Conservation (phyloP, 1,284 basidiomycete genomes). For the Austroboletus novae-zelandiae region DNA sequence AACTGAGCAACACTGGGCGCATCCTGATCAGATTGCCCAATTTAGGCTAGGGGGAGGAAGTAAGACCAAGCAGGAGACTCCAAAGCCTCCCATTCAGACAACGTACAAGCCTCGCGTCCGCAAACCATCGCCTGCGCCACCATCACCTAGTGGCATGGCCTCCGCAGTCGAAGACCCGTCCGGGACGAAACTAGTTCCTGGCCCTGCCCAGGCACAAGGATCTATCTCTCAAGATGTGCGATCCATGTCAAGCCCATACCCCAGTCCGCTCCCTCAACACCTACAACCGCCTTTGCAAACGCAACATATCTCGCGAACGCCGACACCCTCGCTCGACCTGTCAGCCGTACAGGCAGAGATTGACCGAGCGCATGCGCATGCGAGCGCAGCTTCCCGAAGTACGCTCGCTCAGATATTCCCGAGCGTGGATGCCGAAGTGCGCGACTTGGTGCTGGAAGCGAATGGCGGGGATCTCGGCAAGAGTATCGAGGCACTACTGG, state of each 20-base stretch:
- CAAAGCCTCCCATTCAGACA: slow-evolving; percentile 50
- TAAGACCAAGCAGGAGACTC: slow-evolving; percentile 24
- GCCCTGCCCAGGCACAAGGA: slow-evolving; percentile 42
- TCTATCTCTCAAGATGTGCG: slow-evolving; percentile 35
- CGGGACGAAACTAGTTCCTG: slow-evolving; percentile 32
- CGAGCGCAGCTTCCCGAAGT: slow-evolving; percentile 60
- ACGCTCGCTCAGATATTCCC: slow-evolving; percentile 90
- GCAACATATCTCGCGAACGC: slow-evolving; percentile 57
- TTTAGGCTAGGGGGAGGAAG: slow-evolving; percentile 33
- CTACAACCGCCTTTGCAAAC: slow-evolving; percentile 40
- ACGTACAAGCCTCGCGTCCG: slow-evolving; percentile 74
- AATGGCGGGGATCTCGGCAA: slow-evolving; percentile 86
- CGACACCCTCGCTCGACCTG: slow-evolving; percentile 69
- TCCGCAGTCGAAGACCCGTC: slow-evolving; percentile 47
- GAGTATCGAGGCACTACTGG: slow-evolving; percentile 83
- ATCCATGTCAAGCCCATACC: slow-evolving; percentile 15
- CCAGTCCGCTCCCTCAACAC: slow-evolving; percentile 37
- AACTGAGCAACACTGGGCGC: slow-evolving; percentile 32
- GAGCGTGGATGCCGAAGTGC: slow-evolving; percentile 71
- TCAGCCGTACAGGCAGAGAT: slow-evolving; percentile 75
- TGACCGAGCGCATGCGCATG: slow-evolving; percentile 69
- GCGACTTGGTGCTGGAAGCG: slow-evolving; percentile 84
- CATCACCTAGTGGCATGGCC: slow-evolving; percentile 23
- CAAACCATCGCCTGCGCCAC: slow-evolving; percentile 41
- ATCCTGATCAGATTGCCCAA: slow-evolving; percentile 38